These are phyloP conservation scores for Umbelopsis sp. DNA, from an alignment of 192 early-diverging fungal genomes.

Conservation along the genomic window DNA sequence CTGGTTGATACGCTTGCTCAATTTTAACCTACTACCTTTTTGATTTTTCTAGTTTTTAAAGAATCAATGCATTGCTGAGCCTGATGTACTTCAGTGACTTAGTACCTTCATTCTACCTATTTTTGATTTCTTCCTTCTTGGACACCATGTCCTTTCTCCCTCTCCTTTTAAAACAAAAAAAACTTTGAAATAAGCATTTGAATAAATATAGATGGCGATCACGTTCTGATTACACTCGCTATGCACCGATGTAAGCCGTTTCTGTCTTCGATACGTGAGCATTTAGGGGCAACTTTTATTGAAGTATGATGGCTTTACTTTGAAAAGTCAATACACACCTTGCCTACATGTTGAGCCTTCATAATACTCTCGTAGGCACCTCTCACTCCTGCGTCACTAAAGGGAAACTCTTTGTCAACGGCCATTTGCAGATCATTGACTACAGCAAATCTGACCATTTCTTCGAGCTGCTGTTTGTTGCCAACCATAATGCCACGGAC, in stretches of 20 bases:
- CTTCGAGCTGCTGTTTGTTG: conserved; percentile 9
- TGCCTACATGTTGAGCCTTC: neutral
- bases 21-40: neutral
- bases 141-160: too few species aligned
- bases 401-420: conserved; percentile 1
- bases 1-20: too few species aligned
- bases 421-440: conserved; percentile 13
- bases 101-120: neutral
- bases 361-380: neutral
- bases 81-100: neutral
- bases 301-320: too few species aligned
- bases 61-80: neutral
- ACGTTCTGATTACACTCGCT: too few species aligned
- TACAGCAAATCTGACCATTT: conserved; percentile 14
- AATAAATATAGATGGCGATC: too few species aligned
- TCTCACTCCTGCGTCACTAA: neutral
- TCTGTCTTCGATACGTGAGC: too few species aligned
- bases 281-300: too few species aligned
- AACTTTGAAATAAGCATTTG: too few species aligned
- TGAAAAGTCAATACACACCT: neutral
- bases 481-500: conserved; percentile 14
- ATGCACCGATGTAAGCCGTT: too few species aligned
- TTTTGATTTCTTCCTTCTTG: neutral
- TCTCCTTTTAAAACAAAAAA: neutral
- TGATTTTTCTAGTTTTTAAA: neutral